Base-by-base conservation (phyloP, 805 yeast genomes). In the Metschnikowia chrysomelidarum region DNA sequence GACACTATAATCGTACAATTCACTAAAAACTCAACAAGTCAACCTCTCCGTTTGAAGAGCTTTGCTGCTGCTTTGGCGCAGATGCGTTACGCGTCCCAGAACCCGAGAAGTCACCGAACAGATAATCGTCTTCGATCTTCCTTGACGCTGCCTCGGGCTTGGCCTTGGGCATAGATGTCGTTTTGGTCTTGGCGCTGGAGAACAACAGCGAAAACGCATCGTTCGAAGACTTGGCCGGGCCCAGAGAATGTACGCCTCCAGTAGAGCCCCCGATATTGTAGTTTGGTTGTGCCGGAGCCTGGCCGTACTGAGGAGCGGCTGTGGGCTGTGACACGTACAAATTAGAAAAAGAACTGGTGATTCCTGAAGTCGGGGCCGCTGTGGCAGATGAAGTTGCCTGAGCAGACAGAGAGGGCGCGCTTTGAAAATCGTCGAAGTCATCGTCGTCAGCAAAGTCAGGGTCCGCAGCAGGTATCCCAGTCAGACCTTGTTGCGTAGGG, bases 371-470 rank as follows among this genome's bases (percentile, higher is more conserved):
- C n/a, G n/a, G n/a, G n/a, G n/a, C n/a, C n/a, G n/a, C n/a, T n/a
- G n/a, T n/a, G n/a, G n/a, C n/a, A n/a, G n/a, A n/a, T n/a, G n/a
- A n/a, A n/a, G n/a, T n/a, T 32, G 50, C 40, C 47, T 43, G 36
- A 28, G 42, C 38, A 43, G 57, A 29, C 55, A 41, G 57, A 12
- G 62, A 60, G 7, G 82, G 80, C 4, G 75, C 78, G 9, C 87
- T 83, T 58, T 84, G 91, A 71, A 84, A 84, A 46, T 84, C 93
- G 45, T 83, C 87, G 55, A 85, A 85, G 25, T 84, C 93, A 44
- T 82, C 87, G 36, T 78, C 87, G 37, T 73, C 76, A 19, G 75
- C 84, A 7, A 71, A 77, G 39, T 51, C 13, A 42, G 39, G 12
- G 21, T 47, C 10, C 40, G 40, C 4, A 43, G 42, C 9, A 23